phyloP scores from a whole-genome alignment of 225 moss, liverwort and hornwort genomes.

The Neckera pumila region DNA sequence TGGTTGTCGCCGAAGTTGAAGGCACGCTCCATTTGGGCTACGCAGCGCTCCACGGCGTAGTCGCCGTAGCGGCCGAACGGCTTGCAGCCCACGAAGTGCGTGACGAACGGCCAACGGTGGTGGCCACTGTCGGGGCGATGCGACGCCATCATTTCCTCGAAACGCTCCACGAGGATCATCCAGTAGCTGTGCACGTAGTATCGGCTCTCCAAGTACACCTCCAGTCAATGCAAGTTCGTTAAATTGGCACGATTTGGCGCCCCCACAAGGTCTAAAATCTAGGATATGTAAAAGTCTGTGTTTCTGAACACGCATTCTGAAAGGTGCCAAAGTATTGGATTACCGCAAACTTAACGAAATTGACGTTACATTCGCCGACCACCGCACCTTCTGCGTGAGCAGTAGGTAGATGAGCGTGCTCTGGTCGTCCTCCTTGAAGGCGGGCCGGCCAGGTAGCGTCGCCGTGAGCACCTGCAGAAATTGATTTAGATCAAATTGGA shows the following conservation, averaged over 20 bases:
- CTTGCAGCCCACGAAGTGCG: conserved; percentile 27
- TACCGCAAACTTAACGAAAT: not conserved
- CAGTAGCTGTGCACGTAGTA: conserved; percentile 46
- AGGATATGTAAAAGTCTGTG: not conserved
- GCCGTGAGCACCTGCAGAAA: not conserved
- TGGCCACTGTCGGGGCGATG: conserved; percentile 24
- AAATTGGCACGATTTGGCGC: too few relatives aligned
- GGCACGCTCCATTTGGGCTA: conserved; percentile 40
- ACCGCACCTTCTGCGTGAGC: conserved; percentile 7
- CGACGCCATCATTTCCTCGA: conserved; percentile 32
- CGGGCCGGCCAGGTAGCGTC: conserved; percentile 17
- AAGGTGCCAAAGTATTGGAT: not conserved
- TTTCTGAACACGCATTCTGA: not conserved
- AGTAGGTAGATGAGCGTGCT: conserved; percentile 21
- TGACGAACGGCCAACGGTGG: conserved; percentile 18
- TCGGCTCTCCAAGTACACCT: conserved; percentile 22
- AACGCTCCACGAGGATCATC: conserved; percentile 38
- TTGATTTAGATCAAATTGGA: not conserved
- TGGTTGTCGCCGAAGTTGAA: conserved; percentile 48
- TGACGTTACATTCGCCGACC: not conserved
- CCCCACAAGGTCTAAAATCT: not conserved
- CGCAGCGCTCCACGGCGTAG: conserved; percentile 24
- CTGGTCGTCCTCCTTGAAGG: conserved; percentile 34
- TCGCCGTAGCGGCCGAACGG: conserved; percentile 27
- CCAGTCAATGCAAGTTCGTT: not conserved